These are phyloP conservation scores for Penicillium polonicum DNA, from an alignment of 2,329 filamentous ascomycete species.

Conservation along the genomic window DNA sequence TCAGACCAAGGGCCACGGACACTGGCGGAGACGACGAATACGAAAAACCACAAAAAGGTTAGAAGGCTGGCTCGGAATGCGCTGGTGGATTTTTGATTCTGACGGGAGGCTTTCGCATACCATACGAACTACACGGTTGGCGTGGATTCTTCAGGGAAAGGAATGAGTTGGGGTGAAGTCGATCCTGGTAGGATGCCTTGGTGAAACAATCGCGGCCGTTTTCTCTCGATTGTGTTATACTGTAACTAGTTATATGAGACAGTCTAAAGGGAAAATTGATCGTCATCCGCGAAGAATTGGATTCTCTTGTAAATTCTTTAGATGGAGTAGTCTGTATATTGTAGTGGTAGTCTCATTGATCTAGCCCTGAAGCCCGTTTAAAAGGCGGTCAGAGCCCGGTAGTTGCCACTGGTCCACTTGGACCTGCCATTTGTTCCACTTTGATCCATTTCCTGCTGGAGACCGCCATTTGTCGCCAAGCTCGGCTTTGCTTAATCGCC, in stretches of 20 bases:
- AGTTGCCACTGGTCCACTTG: constrained; percentile 26
- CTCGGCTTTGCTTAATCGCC: neutral
- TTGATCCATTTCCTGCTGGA: constrained; percentile 3
- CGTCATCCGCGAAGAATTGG: constrained; percentile 19
- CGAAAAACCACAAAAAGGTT: constrained; percentile 28
- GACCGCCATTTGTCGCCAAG: constrained; percentile 8
- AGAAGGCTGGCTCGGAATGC: constrained; percentile 22
- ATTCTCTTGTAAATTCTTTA: neutral
- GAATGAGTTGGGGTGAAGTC: constrained; percentile 9
- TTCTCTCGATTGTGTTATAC: constrained; percentile 20
- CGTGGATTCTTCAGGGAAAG: constrained; percentile 6
- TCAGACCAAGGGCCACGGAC: constrained; percentile 16
- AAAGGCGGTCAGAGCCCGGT: constrained; percentile 20
- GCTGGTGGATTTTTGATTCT: constrained; percentile 11
- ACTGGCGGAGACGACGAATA: constrained; percentile 11
- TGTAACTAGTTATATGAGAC: constrained; percentile 23
- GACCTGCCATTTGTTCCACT: constrained; percentile 2
- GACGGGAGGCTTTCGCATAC: constrained; percentile 15
- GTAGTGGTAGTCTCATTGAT: neutral
- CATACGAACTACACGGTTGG: constrained; percentile 18
- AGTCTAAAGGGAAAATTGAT: constrained; percentile 23
- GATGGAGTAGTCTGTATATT: neutral
- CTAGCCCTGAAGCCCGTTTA: neutral
- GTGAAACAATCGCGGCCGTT: constrained; percentile 17
- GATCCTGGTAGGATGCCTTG: constrained; percentile 1